Evolutionary conservation across 345 rosid species (phyloP).

Genomic region (Corchorus capsularis): DNA sequence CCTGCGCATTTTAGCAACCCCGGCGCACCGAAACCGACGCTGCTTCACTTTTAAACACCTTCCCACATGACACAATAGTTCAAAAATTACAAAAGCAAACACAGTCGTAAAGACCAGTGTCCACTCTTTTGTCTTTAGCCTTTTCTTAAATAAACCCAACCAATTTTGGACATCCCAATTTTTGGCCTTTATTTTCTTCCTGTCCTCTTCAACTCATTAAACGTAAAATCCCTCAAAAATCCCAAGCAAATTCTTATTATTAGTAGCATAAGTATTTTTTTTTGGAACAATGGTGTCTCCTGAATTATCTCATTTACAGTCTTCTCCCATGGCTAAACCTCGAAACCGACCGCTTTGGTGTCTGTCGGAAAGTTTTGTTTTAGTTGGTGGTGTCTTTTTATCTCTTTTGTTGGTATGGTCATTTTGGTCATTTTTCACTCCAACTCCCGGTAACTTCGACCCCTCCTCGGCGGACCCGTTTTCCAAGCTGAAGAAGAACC

Average conservation of each 20-base stretch:
- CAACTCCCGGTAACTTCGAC: constrained; percentile 23
- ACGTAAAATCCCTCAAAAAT: not conserved
- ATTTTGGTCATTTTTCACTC: constrained; percentile 52
- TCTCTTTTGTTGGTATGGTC: constrained; percentile 69
- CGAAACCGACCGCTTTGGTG: constrained; percentile 39
- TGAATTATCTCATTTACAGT: constrained; percentile 19
- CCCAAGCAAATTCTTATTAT: not conserved
- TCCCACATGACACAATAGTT: not conserved
- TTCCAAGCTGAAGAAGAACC: constrained; percentile 10
- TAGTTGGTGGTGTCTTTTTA: constrained; percentile 64
- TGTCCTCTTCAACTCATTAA: not conserved
- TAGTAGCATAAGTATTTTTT: not conserved
- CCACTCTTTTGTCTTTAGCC: too few relatives aligned
- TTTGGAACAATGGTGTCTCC: constrained; percentile 31
- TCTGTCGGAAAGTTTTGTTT: constrained; percentile 52
- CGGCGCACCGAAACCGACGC: constrained; percentile 27
- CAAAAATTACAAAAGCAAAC: not conserved
- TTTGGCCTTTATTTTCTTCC: not conserved
- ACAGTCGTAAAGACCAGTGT: not conserved
- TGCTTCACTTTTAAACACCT: not conserved
- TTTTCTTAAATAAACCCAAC: not conserved
- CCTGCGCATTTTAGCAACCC: constrained; percentile 34
- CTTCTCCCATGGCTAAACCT: constrained; percentile 50
- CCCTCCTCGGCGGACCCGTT: constrained; percentile 10
- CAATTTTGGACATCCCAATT: not conserved